Percentiles rank a stretch among this genome's conserved stretches.
These are phyloP conservation scores for Carallia brachiata DNA, from an alignment of 345 rosid genomes.

Conservation along the genomic window DNA sequence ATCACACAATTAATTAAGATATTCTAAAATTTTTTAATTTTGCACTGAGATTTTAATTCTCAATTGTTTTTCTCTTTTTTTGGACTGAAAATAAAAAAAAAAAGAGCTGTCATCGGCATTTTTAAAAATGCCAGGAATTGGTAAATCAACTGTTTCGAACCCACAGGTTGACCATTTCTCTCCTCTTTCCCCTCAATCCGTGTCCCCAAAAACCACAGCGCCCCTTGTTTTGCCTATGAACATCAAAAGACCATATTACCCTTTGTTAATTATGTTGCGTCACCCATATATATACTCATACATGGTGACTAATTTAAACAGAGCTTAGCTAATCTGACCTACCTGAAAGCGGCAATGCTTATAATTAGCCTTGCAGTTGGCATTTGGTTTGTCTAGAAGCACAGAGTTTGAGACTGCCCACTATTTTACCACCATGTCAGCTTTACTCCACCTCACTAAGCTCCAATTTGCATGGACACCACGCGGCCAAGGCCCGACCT, in stretches of 20 bases:
- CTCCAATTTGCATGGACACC: constrained; percentile 10
- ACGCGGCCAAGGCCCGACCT: constrained; percentile 1
- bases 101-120: neutral
- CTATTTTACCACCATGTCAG: constrained; percentile 36
- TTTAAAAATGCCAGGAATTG: neutral
- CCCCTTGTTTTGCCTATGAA: constrained; percentile 27
- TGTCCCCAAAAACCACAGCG: constrained; percentile 28
- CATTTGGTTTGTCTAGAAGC: neutral
- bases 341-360: no score
- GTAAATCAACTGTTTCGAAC: neutral
- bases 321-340: no score
- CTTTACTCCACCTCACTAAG: constrained; percentile 22
- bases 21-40: no score
- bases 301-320: no score
- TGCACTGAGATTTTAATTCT: no score
- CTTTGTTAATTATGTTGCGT: neutral
- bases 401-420: no score
- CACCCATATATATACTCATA: no score
- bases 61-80: no score
- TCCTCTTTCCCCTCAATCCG: neutral
- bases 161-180: constrained; percentile 19
- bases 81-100: neutral
- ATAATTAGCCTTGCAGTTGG: neutral
- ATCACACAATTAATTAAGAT: no score
- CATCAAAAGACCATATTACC: constrained; percentile 17